Percentiles rank a stretch among this genome's conserved stretches.
These are phyloP conservation scores for Cryptococcus hybrid DNA, from an alignment of 1,284 basidiomycete species.

Conservation along the genomic window DNA sequence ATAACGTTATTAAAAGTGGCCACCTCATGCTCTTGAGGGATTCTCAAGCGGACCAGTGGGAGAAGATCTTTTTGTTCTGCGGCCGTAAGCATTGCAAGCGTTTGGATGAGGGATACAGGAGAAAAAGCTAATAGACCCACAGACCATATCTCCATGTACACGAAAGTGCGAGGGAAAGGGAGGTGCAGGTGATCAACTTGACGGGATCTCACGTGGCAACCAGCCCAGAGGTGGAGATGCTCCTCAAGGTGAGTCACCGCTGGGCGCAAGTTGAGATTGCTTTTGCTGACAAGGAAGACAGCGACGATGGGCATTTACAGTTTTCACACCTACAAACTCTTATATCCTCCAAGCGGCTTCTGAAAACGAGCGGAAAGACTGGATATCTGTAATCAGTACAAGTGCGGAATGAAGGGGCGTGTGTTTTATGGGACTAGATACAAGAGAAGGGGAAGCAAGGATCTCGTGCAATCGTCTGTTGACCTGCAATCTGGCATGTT, in stretches of 20 bases:
- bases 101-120: neutral
- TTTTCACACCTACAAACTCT: constrained; percentile 86
- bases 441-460: too few species aligned
- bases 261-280: too few species aligned
- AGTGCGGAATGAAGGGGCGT: constrained; percentile 12
- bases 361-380: constrained; percentile 74
- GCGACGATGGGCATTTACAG: constrained; percentile 79
- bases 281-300: constrained; percentile 40
- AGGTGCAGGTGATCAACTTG: constrained; percentile 80
- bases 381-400: constrained; percentile 57
- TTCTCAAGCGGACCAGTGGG: constrained; percentile 76
- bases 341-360: constrained; percentile 78
- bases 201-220: constrained; percentile 79
- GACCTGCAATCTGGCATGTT: too few species aligned
- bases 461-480: too few species aligned
- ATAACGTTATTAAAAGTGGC: constrained; percentile 79
- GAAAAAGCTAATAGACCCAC: constrained; percentile 34
- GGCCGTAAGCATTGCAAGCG: constrained; percentile 58
- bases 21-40: constrained; percentile 74
- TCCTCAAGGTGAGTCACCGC: constrained; percentile 69
- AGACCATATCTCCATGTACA: constrained; percentile 89
- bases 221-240: constrained; percentile 78
- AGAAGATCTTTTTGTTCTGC: constrained; percentile 81
- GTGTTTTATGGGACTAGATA: neutral
- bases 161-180: constrained; percentile 72